phyloP scores from a whole-genome alignment of 1,139 yeast genomes.

The Blastobotrys niveus region DNA sequence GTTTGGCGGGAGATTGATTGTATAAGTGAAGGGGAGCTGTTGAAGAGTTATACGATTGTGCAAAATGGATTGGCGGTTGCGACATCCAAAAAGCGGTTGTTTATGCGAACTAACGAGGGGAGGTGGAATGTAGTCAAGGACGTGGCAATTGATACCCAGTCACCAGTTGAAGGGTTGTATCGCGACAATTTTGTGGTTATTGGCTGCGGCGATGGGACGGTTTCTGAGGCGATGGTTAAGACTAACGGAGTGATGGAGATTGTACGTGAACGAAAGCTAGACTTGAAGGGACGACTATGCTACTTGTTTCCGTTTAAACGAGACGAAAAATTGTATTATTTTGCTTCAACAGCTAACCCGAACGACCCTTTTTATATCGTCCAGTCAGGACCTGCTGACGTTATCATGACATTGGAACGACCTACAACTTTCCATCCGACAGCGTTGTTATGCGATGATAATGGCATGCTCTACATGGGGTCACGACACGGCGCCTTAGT shows the following conservation, averaged over 20 bases:
- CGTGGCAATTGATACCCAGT: constrained; percentile 42
- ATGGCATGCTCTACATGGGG: constrained; percentile 51
- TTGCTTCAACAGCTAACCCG: constrained; percentile 67
- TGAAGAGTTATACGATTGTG: constrained; percentile 56
- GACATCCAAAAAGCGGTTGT: constrained; percentile 58
- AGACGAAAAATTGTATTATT: constrained; percentile 34
- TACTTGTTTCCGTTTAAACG: constrained; percentile 43
- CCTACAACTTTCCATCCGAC: constrained; percentile 53
- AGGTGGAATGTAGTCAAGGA: constrained; percentile 38
- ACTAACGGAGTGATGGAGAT: constrained; percentile 20
- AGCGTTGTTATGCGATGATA: constrained; percentile 45
- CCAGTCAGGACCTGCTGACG: constrained; percentile 32
- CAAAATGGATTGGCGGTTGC: constrained; percentile 43
- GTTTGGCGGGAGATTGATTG: constrained; percentile 17
- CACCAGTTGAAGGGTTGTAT: constrained; percentile 46
- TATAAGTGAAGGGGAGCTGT: constrained; percentile 47
- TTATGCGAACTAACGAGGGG: constrained; percentile 25
- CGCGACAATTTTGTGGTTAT: constrained; percentile 41
- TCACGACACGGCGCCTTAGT: constrained; percentile 67
- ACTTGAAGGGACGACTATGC: constrained; percentile 43
- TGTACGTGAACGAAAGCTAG: constrained; percentile 19
- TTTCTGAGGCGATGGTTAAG: constrained; percentile 40
- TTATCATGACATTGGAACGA: constrained; percentile 17
- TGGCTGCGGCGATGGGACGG: constrained; percentile 49
- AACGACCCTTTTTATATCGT: constrained; percentile 49